Percentiles rank a stretch among this genome's conserved stretches.
These are phyloP conservation scores for Solanum rostratum DNA, from an alignment of 257 asterid species.

Conservation along the genomic window DNA sequence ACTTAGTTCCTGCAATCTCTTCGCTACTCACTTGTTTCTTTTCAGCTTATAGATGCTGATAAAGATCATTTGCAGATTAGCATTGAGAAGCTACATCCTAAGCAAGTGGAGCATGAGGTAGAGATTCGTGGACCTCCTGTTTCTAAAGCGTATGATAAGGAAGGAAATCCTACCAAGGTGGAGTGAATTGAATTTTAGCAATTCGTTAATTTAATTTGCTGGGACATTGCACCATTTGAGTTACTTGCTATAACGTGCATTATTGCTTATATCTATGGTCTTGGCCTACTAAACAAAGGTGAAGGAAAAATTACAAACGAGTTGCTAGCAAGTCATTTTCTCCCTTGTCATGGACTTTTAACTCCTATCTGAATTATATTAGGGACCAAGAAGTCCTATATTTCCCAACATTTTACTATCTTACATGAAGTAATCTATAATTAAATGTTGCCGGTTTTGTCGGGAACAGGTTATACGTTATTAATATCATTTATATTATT, in stretches of 20 bases:
- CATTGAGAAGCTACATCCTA: slow-evolving; percentile 42
- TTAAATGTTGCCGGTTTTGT: background rate
- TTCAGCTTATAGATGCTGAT: background rate
- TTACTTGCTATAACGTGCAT: background rate
- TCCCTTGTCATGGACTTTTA: background rate
- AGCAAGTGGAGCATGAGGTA: slow-evolving; percentile 66
- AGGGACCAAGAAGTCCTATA: background rate
- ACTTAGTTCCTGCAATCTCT: background rate
- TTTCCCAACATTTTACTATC: background rate
- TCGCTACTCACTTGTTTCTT: background rate
- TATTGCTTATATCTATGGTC: background rate
- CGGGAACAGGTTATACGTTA: background rate
- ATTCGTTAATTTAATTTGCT: background rate
- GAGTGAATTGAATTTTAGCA: background rate
- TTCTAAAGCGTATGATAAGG: slow-evolving; percentile 73
- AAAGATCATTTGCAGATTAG: slow-evolving; percentile 36
- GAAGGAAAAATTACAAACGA: background rate
- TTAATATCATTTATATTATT: background rate
- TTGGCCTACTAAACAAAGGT: background rate
- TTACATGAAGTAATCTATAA: background rate
- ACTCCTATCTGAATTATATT: background rate
- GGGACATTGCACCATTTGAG: background rate
- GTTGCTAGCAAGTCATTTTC: background rate
- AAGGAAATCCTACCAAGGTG: slow-evolving; percentile 96
- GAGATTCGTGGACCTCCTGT: slow-evolving; percentile 97